Evolutionary conservation across 148 eudicot genomes (phyloP).

Genomic region (Chenopodium formosanum): DNA sequence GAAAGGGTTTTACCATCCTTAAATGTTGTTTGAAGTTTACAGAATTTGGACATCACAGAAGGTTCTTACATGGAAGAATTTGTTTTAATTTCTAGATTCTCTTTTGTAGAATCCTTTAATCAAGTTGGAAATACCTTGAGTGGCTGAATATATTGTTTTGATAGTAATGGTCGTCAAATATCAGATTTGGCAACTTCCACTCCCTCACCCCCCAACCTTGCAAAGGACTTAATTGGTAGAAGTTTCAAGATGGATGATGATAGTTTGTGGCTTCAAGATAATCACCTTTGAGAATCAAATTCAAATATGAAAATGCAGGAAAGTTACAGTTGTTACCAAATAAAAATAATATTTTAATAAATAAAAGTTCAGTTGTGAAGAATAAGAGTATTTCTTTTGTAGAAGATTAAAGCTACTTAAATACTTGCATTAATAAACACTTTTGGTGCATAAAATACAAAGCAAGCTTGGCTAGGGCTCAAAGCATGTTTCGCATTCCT

Average conservation of each 20-base stretch:
- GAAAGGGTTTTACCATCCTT: background rate
- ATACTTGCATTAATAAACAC: no score
- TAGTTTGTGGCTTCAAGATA: background rate
- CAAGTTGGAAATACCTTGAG: background rate
- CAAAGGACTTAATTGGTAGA: background rate
- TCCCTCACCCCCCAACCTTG: background rate
- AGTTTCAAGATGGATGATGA: no score
- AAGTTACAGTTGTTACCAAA: no score
- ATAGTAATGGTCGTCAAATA: background rate
- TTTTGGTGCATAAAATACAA: no score
- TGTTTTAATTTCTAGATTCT: background rate
- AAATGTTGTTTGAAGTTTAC: background rate
- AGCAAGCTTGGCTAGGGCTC: no score
- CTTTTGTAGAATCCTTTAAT: background rate
- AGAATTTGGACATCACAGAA: background rate
- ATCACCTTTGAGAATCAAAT: background rate
- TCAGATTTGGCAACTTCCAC: background rate
- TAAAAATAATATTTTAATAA: no score
- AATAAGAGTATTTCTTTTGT: no score
- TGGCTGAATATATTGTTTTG: background rate
- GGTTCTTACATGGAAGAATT: background rate
- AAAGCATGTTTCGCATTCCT: no score
- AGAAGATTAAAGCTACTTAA: no score
- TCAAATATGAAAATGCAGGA: no score
- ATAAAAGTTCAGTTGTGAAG: no score